Percentiles rank a stretch among this genome's conserved stretches.
These are phyloP conservation scores for Sordariomycetes sp. DNA, from an alignment of 2,329 filamentous ascomycete genomes.

Conservation along the genomic window DNA sequence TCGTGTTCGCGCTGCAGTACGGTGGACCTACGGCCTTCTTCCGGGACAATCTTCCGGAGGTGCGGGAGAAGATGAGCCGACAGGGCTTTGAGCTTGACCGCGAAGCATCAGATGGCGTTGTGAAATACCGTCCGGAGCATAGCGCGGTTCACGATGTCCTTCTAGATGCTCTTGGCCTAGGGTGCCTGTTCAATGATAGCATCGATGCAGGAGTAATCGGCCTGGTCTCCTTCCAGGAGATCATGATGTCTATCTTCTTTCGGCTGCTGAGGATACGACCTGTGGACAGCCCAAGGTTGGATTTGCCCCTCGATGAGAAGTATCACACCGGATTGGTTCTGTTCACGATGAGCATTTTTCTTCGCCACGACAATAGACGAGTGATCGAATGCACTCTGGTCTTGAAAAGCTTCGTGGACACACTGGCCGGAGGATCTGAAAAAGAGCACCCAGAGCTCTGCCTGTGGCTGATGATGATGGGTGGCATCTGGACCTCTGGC, in stretches of 20 bases:
- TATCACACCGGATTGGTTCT: constrained; percentile 1
- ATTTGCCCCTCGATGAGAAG: background rate
- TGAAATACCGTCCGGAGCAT: too few species aligned
- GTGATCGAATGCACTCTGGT: background rate
- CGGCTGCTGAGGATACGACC: too few species aligned
- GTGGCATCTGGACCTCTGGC: constrained; percentile 1
- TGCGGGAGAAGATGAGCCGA: background rate
- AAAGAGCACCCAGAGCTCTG: background rate
- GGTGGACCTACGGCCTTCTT: constrained; percentile 1
- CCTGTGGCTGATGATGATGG: constrained; percentile 1
- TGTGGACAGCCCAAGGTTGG: too few species aligned
- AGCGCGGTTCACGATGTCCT: too few species aligned
- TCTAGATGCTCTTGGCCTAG: too few species aligned
- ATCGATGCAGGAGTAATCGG: too few species aligned
- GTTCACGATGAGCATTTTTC: constrained; percentile 2
- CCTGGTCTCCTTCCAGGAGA: too few species aligned
- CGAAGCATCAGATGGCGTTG: too few species aligned
- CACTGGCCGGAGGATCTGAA: background rate
- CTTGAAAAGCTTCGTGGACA: background rate
- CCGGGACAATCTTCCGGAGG: background rate
- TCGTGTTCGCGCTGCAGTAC: background rate
- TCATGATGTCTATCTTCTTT: too few species aligned
- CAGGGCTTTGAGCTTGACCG: constrained; percentile 1
- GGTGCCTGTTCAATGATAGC: too few species aligned
- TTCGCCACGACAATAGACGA: background rate